phyloP scores from a whole-genome alignment of 208 protist species.

The Histomonas meleagridis region DNA sequence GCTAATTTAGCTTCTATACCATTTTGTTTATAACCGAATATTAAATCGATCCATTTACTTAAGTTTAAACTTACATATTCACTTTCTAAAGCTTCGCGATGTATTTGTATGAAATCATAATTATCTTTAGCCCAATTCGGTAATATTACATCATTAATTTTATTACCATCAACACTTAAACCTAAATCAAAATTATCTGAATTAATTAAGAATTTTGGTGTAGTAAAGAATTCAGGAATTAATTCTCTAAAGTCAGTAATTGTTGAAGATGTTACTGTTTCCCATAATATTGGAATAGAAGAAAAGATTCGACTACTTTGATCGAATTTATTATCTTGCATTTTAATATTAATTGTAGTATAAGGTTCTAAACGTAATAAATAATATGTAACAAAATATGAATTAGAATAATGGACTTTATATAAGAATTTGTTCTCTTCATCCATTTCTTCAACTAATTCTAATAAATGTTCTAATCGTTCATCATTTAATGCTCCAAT shows the following conservation, averaged over 20 bases:
- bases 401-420: slow-evolving; percentile 44
- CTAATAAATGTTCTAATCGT: background rate
- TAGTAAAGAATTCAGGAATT: slow-evolving; percentile 59
- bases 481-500: slow-evolving; percentile 35
- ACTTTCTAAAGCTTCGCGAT: slow-evolving; percentile 55
- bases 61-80: slow-evolving; percentile 51
- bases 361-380: slow-evolving; percentile 47
- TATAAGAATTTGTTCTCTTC: background rate
- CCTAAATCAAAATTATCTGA: slow-evolving; percentile 53
- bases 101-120: slow-evolving; percentile 53
- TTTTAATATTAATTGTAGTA: slow-evolving; percentile 44
- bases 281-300: background rate
- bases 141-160: slow-evolving; percentile 42
- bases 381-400: slow-evolving; percentile 43
- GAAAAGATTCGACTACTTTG: background rate
- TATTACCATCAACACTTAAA: slow-evolving; percentile 29
- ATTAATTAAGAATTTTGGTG: slow-evolving; percentile 54
- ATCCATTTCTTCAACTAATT: background rate
- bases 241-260: slow-evolving; percentile 47
- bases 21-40: slow-evolving; percentile 59
- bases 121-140: slow-evolving; percentile 44
- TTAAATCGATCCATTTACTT: slow-evolving; percentile 61
- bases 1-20: slow-evolving; percentile 38
- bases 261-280: background rate
- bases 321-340: slow-evolving; percentile 32